Percentiles rank a stretch among this genome's conserved stretches.
These are phyloP conservation scores for Russula olivacea DNA, from an alignment of 768 basidiomycete species.

Conservation along the genomic window DNA sequence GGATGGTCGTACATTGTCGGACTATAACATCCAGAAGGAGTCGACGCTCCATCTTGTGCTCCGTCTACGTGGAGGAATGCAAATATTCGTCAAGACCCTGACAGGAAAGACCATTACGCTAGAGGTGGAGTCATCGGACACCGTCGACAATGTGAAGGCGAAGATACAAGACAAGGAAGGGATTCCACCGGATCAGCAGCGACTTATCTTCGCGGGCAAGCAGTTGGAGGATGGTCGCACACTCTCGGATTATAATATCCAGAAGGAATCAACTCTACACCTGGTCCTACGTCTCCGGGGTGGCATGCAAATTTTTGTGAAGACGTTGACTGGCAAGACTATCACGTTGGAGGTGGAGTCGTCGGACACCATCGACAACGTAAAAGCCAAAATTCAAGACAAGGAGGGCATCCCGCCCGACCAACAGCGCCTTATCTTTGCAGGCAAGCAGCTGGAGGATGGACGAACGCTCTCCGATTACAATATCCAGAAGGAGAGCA, in stretches of 20 bases:
- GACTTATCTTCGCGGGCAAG: constrained; percentile 89
- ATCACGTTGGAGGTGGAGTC: constrained; percentile 93
- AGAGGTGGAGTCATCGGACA: constrained; percentile 82
- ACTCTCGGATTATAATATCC: constrained; percentile 85
- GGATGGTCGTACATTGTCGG: constrained; percentile 85
- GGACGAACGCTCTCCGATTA: constrained; percentile 81
- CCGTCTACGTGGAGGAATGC: constrained; percentile 89
- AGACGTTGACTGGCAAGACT: constrained; percentile 85
- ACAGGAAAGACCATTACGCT: constrained; percentile 93
- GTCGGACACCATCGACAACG: constrained; percentile 89
- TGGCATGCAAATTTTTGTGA: constrained; percentile 89
- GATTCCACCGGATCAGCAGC: constrained; percentile 83
- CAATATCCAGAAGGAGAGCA: constrained; percentile 79
- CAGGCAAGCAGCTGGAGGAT: constrained; percentile 92
- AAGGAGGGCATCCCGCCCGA: constrained; percentile 82
- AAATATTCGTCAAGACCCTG: constrained; percentile 75
- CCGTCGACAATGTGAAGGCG: constrained; percentile 82
- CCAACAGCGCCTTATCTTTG: constrained; percentile 87
- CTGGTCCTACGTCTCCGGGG: constrained; percentile 82
- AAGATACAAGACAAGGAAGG: constrained; percentile 96
- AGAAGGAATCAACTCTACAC: constrained; percentile 82
- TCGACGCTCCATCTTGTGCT: constrained; percentile 87
- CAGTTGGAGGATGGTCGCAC: constrained; percentile 90
- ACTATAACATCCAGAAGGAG: constrained; percentile 95
- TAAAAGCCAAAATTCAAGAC: constrained; percentile 77